Percentiles rank a stretch among this genome's conserved stretches.
phyloP scores from a whole-genome alignment of 345 rosid species.

The Cardamine resedifolia region DNA sequence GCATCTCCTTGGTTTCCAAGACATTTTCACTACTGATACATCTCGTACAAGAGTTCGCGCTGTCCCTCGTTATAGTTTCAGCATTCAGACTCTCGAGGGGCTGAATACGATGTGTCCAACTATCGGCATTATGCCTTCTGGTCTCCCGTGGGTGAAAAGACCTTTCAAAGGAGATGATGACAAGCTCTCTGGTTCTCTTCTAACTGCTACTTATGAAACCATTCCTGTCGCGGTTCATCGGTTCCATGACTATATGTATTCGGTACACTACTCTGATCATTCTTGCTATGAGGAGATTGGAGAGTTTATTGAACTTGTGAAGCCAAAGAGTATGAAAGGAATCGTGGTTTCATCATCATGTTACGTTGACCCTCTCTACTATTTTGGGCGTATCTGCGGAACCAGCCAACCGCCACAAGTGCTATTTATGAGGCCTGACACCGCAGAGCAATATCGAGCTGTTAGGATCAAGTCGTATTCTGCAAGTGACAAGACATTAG shows the following conservation, averaged over 20 bases:
- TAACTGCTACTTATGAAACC: slow-evolving; percentile 28
- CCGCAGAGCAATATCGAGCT: slow-evolving; percentile 22
- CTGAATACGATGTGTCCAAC: slow-evolving; percentile 64
- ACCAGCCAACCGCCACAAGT: slow-evolving; percentile 38
- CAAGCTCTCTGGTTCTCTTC: slow-evolving; percentile 46
- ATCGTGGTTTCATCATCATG: slow-evolving; percentile 67
- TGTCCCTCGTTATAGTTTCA: slow-evolving; percentile 79
- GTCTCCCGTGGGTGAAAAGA: slow-evolving; percentile 70
- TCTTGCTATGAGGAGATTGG: slow-evolving; percentile 68
- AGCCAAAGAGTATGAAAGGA: slow-evolving; percentile 62
- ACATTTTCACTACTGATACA: slow-evolving; percentile 70
- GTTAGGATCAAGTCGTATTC: slow-evolving; percentile 28
- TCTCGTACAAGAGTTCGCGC: slow-evolving; percentile 75
- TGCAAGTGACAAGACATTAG: slow-evolving; percentile 9
- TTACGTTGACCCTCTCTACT: slow-evolving; percentile 63
- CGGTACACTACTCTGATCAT: slow-evolving; percentile 74
- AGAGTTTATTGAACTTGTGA: slow-evolving; percentile 61
- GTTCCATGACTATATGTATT: slow-evolving; percentile 52
- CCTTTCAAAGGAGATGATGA: slow-evolving; percentile 43
- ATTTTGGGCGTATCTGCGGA: slow-evolving; percentile 59
- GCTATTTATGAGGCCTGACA: slow-evolving; percentile 30
- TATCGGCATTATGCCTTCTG: slow-evolving; percentile 86
- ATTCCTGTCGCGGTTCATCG: slow-evolving; percentile 41
- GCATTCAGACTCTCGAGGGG: slow-evolving; percentile 63
- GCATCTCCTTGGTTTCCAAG: slow-evolving; percentile 72